Conservation (phyloP, 352 stramenopile species). For the Phytophthora sp. region DNA sequence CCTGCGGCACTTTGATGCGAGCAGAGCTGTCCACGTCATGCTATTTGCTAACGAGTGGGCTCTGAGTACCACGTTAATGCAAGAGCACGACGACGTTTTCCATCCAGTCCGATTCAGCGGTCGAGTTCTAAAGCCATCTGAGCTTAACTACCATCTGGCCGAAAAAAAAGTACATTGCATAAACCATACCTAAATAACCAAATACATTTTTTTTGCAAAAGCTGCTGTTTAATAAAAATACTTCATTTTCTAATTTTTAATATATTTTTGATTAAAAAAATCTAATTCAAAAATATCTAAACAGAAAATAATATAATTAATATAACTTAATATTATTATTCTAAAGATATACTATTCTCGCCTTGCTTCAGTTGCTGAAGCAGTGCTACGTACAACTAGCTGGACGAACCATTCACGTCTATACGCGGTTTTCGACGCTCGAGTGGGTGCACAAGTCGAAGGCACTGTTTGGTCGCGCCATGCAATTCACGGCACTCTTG, state of each 20-base stretch:
- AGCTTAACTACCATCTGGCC: background rate
- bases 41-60: background rate
- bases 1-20: background rate
- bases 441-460: background rate
- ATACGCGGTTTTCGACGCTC: background rate
- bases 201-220: too few species aligned
- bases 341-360: too few species aligned
- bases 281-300: too few species aligned
- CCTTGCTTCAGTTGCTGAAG: background rate
- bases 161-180: background rate
- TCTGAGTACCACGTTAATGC: background rate
- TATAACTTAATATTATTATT: too few species aligned
- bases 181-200: too few species aligned
- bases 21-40: background rate
- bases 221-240: too few species aligned
- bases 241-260: too few species aligned
- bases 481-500: background rate
- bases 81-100: background rate
- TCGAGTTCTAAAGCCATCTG: background rate
- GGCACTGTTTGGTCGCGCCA: background rate
- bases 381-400: background rate
- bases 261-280: too few species aligned
- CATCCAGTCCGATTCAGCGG: background rate
- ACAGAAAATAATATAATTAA: too few species aligned
- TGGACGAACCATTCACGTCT: background rate